Conservation (phyloP, 2,329 filamentous ascomycete species). For the Hawksworthiomyces lignivorus region DNA sequence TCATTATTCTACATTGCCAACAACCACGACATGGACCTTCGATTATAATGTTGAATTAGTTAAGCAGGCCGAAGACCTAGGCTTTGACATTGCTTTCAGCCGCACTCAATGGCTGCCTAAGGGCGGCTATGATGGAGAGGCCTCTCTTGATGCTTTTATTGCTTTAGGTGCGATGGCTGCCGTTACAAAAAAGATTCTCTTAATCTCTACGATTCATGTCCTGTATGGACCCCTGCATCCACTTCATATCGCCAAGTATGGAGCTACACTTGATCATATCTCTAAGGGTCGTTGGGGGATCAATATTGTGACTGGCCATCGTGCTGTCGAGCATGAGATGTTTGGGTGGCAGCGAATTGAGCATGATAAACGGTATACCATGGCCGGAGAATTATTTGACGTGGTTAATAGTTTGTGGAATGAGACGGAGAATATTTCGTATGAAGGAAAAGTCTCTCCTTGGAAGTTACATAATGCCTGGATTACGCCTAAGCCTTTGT, state of each 20-base stretch:
- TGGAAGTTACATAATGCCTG: constrained; percentile 17
- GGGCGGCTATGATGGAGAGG: constrained; percentile 16
- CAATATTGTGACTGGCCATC: constrained; percentile 20
- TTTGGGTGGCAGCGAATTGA: constrained; percentile 20
- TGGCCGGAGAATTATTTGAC: constrained; percentile 18
- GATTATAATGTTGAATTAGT: constrained; percentile 17
- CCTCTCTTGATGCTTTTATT: constrained; percentile 19
- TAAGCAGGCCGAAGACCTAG: constrained; percentile 15
- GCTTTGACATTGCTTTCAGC: constrained; percentile 21
- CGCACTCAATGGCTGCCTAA: constrained; percentile 16
- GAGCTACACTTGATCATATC: constrained; percentile 19
- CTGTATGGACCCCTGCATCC: constrained; percentile 19
- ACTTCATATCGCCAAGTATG: constrained; percentile 20
- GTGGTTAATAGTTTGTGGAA: constrained; percentile 19
- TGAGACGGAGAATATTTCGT: constrained; percentile 18
- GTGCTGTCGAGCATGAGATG: constrained; percentile 18
- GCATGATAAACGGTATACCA: constrained; percentile 19
- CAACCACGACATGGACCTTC: constrained; percentile 19
- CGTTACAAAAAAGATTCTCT: constrained; percentile 20
- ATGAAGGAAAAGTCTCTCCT: constrained; percentile 15
- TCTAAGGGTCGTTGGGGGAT: constrained; percentile 20
- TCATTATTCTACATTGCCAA: constrained; percentile 10
- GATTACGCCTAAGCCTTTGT: constrained; percentile 18
- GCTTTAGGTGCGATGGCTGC: constrained; percentile 19
- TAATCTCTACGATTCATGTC: constrained; percentile 19